phyloP scores from a whole-genome alignment of 805 yeast species.

The Metschnikowia arizonensis region DNA sequence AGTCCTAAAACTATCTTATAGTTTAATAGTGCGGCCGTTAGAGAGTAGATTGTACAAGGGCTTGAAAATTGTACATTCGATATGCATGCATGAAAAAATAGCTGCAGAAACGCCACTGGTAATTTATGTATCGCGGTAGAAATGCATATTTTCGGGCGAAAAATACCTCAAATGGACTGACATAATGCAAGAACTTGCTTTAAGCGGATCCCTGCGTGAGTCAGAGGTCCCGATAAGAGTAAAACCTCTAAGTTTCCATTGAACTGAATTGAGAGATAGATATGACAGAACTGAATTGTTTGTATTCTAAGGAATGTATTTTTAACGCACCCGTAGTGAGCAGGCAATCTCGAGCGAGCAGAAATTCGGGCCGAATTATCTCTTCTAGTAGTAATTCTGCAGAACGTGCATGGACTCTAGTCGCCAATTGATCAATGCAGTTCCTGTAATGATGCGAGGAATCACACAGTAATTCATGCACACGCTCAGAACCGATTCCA shows the following conservation, averaged over 20 bases:
- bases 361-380: not conserved
- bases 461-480: not conserved
- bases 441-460: slow-evolving; percentile 1
- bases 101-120: slow-evolving; percentile 1
- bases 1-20: not conserved
- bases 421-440: slow-evolving; percentile 1
- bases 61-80: not conserved
- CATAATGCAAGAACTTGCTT: slow-evolving; percentile 3
- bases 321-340: not conserved
- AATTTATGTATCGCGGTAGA: not conserved
- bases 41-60: not conserved
- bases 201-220: slow-evolving; percentile 4
- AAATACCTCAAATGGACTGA: not conserved
- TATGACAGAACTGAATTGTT: not conserved
- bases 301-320: not conserved
- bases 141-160: not conserved
- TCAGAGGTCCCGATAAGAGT: not conserved
- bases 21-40: slow-evolving; percentile 1
- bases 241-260: not conserved
- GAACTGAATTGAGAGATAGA: not conserved
- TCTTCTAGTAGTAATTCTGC: not conserved
- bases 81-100: slow-evolving; percentile 4
- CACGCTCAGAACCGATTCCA: not conserved
- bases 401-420: not conserved
- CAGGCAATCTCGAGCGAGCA: not conserved